Percentiles rank a stretch among this genome's conserved stretches.
Conservation (phyloP, 306 rosid species). For the Luffa acutangula region DNA sequence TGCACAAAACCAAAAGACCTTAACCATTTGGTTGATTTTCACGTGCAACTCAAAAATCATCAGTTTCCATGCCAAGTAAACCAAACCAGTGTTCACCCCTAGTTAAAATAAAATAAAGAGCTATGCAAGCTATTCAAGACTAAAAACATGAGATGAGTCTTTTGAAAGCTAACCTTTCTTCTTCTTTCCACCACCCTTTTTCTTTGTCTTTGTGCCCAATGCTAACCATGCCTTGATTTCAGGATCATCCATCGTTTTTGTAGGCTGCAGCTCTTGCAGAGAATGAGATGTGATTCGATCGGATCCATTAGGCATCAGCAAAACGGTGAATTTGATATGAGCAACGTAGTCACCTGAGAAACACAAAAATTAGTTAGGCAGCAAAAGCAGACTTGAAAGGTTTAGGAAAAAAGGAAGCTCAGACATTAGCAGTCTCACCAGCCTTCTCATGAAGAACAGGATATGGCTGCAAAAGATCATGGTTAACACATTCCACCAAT, state of each 20-base stretch:
- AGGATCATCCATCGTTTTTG: constrained; percentile 77
- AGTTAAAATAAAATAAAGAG: neutral
- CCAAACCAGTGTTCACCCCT: neutral
- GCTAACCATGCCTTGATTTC: constrained; percentile 95
- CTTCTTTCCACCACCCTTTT: constrained; percentile 98
- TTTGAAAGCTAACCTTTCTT: constrained; percentile 50
- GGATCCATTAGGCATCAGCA: constrained; percentile 96
- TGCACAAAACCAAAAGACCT: too few relatives aligned
- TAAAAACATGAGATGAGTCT: neutral
- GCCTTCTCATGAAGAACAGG: constrained; percentile 98
- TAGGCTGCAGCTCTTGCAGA: constrained; percentile 70
- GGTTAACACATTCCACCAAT: constrained; percentile 79
- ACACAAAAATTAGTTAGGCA: neutral
- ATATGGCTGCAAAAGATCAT: constrained; percentile 92
- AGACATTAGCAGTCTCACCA: constrained; percentile 29
- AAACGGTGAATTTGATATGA: constrained; percentile 80
- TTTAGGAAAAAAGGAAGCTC: neutral
- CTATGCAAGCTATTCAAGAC: neutral
- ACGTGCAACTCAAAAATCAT: neutral
- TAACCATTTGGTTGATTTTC: neutral
- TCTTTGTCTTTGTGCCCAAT: constrained; percentile 77
- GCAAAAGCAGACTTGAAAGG: neutral
- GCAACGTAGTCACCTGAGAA: constrained; percentile 85
- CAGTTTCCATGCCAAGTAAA: neutral
- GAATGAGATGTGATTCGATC: constrained; percentile 74